A percentile compares a stretch with the other conserved stretches of the same genome.
Conservation (phyloP, 2,329 filamentous ascomycete species). For the Alternaria arborescens region DNA sequence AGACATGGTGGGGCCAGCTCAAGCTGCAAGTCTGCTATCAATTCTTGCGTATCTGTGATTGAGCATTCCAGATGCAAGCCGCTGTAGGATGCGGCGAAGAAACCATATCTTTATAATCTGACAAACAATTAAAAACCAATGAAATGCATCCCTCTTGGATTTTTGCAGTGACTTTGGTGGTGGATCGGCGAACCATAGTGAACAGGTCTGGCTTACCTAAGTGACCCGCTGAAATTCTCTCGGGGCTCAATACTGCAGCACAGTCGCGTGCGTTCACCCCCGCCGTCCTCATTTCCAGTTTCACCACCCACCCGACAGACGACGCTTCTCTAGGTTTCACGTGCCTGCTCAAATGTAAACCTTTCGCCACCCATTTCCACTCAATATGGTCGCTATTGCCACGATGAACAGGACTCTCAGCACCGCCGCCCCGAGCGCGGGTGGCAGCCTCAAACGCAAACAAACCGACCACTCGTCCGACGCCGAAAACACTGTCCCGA, state of each 20-base stretch:
- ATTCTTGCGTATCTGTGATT: background rate
- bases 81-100: background rate
- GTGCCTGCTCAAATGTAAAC: conserved; percentile 40
- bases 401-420: conserved; percentile 37
- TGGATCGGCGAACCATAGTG: conserved; percentile 7
- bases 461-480: conserved; percentile 41
- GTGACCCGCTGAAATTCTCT: conserved; percentile 23
- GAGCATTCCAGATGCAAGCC: background rate
- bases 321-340: background rate
- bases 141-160: background rate
- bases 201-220: conserved; percentile 18
- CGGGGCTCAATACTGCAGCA: conserved; percentile 9
- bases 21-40: background rate
- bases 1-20: background rate
- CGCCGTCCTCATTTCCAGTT: conserved; percentile 21
- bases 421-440: conserved; percentile 40
- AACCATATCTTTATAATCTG: background rate
- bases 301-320: conserved; percentile 16
- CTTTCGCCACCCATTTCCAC: conserved; percentile 15
- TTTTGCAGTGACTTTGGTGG: background rate
- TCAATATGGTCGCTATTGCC: conserved; percentile 52
- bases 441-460: conserved; percentile 51
- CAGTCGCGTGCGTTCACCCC: conserved; percentile 27
- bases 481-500: conserved; percentile 42
- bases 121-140: background rate